Base-by-base conservation (phyloP, 768 basidiomycete genomes). In the Termitomyces sp. region DNA sequence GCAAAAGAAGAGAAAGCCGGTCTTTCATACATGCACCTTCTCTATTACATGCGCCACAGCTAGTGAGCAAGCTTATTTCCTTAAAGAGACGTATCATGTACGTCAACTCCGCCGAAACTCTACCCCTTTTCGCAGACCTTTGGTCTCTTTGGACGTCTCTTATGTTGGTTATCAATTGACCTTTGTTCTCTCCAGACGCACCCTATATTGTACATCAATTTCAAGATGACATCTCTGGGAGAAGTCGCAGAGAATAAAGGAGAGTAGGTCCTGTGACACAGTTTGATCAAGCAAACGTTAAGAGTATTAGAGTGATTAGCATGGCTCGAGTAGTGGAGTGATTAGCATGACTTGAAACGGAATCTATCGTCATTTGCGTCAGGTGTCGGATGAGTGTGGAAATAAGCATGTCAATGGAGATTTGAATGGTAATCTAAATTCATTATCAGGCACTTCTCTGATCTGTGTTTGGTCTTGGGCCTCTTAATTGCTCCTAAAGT, bases 251-350 rank as follows among this genome's bases (percentile, higher is more conserved):
- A 28, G 30, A 50, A 43, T 38, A 28, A 37, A 48, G 21, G 38
- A 38, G 1, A 42, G 42, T 21, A 30, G 8, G 40, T 37, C 37
- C 30, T 21, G 40, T 37, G 51, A 42, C 42, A 12, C 30, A 53
- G 17, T 52, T 51, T 38, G 62, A 65, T 63, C 58, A 58, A 50
- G 60, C 64, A 19, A 67, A 23, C 41, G 28, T 21, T 19, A 74
- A 76, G 70, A 71, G 45, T 77, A 78, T 78, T 78, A 78, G 72
- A 75, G 78, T 78, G 72, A 75, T 78, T 78, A 78, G 75, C 74
- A 64, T 65, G 49, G 50, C 60, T 59, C 55, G 50, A 71, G 45
- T 77, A 78, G 77, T 77, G 78, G 71, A 75, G 77, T 77, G 72
- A 75, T 78, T 78, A 78, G 74, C 74, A 64, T 65, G 48, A 45